These are phyloP conservation scores for Teunomyces atbi DNA, from an alignment of 805 yeast genomes.

Conservation along the genomic window DNA sequence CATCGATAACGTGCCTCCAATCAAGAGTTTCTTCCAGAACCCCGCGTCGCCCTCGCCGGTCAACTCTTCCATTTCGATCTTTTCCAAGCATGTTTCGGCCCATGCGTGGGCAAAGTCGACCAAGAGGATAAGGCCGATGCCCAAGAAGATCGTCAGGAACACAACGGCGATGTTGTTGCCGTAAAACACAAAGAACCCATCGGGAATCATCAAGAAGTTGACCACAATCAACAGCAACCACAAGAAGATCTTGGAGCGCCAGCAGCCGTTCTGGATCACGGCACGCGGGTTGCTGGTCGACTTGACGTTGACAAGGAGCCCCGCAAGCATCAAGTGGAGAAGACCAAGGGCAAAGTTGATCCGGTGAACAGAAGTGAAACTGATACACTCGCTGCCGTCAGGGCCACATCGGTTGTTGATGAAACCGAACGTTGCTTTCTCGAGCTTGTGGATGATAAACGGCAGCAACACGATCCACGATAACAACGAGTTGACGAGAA, in stretches of 20 bases:
- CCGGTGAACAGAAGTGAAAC: slow-evolving; percentile 93
- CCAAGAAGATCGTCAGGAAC: slow-evolving; percentile 79
- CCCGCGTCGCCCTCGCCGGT: slow-evolving; percentile 51
- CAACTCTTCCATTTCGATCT: slow-evolving; percentile 74
- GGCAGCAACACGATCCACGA: slow-evolving; percentile 94
- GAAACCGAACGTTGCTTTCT: slow-evolving; percentile 64
- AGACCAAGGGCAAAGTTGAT: slow-evolving; percentile 84
- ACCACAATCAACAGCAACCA: slow-evolving; percentile 57
- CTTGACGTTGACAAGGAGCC: slow-evolving; percentile 66
- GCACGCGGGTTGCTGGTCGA: slow-evolving; percentile 78
- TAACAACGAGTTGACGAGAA: slow-evolving; percentile 72
- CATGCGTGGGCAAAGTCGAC: slow-evolving; percentile 98
- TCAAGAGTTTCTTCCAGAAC: slow-evolving; percentile 76
- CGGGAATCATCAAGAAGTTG: slow-evolving; percentile 76
- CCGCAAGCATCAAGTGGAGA: slow-evolving; percentile 71
- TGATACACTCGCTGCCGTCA: slow-evolving; percentile 74
- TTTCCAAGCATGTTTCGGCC: slow-evolving; percentile 94
- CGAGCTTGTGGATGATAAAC: slow-evolving; percentile 71
- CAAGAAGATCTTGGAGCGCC: slow-evolving; percentile 71
- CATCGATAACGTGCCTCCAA: slow-evolving; percentile 88
- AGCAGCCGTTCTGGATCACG: slow-evolving; percentile 84
- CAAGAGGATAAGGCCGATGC: slow-evolving; percentile 83
- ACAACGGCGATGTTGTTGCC: slow-evolving; percentile 87
- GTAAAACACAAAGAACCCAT: slow-evolving; percentile 80
- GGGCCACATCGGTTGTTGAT: slow-evolving; percentile 68